Evolutionary conservation across 1,139 yeast genomes (phyloP), one percentile per base, ranked within the genome.

Genomic region (Blastobotrys niveus): DNA sequence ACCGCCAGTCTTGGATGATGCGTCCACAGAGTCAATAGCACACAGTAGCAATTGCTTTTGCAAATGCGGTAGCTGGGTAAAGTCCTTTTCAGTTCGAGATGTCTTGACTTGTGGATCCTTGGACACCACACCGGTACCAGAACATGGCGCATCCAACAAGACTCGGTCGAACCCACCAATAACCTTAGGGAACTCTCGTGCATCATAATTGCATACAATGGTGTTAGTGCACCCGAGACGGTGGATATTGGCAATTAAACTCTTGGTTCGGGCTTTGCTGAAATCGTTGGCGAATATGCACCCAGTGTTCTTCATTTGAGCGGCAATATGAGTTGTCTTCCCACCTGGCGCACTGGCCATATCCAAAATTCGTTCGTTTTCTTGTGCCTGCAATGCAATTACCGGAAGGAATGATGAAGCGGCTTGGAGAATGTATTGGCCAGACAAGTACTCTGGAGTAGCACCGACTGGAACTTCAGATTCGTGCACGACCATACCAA

Each of bases 261-360:
- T 85, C 71, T 91, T 91, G 39, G 97, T 89, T 71, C 99, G 82
- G 24, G 94, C 87, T 65, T 89, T 91, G 71, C 87, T 89, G 49
- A 95, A 84, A 70, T 93, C 99, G 66, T 93, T 93, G 46, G 99
- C 99, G 64, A 93, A 89, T 15, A 93, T 84, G 64, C 94, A 82
- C 30, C 99, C 99, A 3, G 98, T 91, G 65, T 91, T 93, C 64
- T 93, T 93, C 97, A 91, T 91, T 67, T 89, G 70, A 0, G 98
- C 98, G 34, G 96, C 81, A 47, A 93, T 81, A 62, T 88, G 91
- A 1, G 99, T 91, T 9, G 98, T 88, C 63, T 93, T 93, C 67
- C 99, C 99, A 71, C 99, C 99, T 54, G 99, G 99, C 18, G 99
- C 97, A 48, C 98, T 95, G 34, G 99, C 98, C 98, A 93, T 93